A percentile compares a stretch with the other conserved stretches of the same genome.
Conservation (phyloP, 352 stramenopile species). For the Phytophthora fragariae region DNA sequence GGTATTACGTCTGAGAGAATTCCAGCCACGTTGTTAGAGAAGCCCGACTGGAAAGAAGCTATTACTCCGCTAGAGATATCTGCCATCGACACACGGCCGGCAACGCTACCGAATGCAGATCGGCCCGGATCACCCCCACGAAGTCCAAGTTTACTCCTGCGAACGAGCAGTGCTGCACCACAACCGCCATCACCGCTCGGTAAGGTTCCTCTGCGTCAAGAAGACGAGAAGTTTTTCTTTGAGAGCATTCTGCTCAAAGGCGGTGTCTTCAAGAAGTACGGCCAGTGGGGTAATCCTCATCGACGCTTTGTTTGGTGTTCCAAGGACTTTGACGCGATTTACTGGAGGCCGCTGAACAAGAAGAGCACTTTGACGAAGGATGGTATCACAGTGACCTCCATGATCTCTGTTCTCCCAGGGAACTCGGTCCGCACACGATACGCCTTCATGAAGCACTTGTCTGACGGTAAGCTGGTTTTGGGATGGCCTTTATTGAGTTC, state of each 20-base stretch:
- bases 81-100: slow-evolving; percentile 25
- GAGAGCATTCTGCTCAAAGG: slow-evolving; percentile 72
- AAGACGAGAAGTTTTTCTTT: slow-evolving; percentile 58
- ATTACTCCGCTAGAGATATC: slow-evolving; percentile 7
- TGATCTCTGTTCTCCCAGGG: slow-evolving; percentile 63
- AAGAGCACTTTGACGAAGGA: slow-evolving; percentile 72
- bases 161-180: slow-evolving; percentile 13
- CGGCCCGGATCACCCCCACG: slow-evolving; percentile 19
- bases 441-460: slow-evolving; percentile 82
- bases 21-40: slow-evolving; percentile 9
- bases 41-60: slow-evolving; percentile 2
- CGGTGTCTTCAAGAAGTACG: slow-evolving; percentile 81
- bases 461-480: slow-evolving; percentile 51
- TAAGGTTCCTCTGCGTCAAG: slow-evolving; percentile 19
- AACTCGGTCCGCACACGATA: slow-evolving; percentile 71
- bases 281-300: slow-evolving; percentile 79
- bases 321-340: slow-evolving; percentile 69
- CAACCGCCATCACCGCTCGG: slow-evolving; percentile 13
- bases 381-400: slow-evolving; percentile 48
- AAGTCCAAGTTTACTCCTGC: slow-evolving; percentile 27
- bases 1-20: not conserved
- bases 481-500: not conserved
- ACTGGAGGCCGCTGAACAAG: slow-evolving; percentile 76
- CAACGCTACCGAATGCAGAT: slow-evolving; percentile 17
- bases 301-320: slow-evolving; percentile 77